A percentile compares a stretch with the other conserved stretches of the same genome.
phyloP scores from a whole-genome alignment of 371 early-diverging fungal genomes.

The Mucor ambiguus region DNA sequence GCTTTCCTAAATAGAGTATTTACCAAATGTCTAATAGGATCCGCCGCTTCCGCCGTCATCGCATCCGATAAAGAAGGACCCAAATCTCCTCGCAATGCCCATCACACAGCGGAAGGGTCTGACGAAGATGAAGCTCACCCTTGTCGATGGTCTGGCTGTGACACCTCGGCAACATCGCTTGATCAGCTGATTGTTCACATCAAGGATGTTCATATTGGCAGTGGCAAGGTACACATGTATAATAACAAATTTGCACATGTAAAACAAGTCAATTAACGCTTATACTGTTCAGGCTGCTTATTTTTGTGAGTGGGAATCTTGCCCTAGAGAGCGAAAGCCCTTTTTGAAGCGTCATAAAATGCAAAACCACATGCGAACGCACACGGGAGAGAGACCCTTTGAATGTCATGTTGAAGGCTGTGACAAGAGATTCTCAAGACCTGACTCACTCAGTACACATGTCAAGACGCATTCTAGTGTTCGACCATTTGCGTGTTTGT shows the following conservation, averaged over 20 bases:
- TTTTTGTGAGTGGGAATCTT: slow-evolving; percentile 73
- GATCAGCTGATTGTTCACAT: slow-evolving; percentile 66
- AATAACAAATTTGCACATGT: neutral
- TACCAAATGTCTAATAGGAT: slow-evolving; percentile 3
- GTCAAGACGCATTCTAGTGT: slow-evolving; percentile 83
- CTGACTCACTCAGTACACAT: slow-evolving; percentile 84
- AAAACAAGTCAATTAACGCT: slow-evolving; percentile 33
- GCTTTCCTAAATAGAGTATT: slow-evolving; percentile 1
- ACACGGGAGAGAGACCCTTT: slow-evolving; percentile 78
- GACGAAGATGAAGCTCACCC: slow-evolving; percentile 28
- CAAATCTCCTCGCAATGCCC: slow-evolving; percentile 7
- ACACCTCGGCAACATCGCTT: slow-evolving; percentile 41
- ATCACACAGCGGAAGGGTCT: slow-evolving; percentile 10
- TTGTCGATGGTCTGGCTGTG: slow-evolving; percentile 67
- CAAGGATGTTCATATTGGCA: slow-evolving; percentile 65
- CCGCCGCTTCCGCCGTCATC: neutral
- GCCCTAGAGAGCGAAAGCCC: slow-evolving; percentile 66
- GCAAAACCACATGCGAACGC: slow-evolving; percentile 81
- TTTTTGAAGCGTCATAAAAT: slow-evolving; percentile 86
- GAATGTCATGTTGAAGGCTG: slow-evolving; percentile 49
- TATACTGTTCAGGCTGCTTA: slow-evolving; percentile 55
- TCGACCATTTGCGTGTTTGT: slow-evolving; percentile 67
- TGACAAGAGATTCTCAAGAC: slow-evolving; percentile 79
- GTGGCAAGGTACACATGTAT: slow-evolving; percentile 52
- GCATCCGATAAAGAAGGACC: slow-evolving; percentile 2